Base-by-base conservation (phyloP, 208 protist genomes). In the Crithidia bombi region DNA sequence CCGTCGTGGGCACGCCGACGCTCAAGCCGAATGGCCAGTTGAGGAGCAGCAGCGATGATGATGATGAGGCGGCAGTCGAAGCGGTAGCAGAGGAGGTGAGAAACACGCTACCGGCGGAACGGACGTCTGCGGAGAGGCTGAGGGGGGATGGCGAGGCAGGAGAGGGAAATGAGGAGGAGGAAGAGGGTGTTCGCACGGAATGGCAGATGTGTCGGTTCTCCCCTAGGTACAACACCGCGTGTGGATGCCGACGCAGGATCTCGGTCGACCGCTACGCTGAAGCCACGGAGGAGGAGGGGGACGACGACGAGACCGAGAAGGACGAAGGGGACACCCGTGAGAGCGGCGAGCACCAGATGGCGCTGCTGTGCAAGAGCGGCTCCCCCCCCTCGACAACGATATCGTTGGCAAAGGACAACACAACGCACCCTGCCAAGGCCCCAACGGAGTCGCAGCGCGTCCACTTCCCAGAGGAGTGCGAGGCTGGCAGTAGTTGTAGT, bases 1-100 rank as follows among this genome's bases (percentile, higher is more conserved):
- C 63, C 2, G 33, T 54, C 26, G 43, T 57, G 14, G 39, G 56
- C 14, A 71, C 65, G 23, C 54, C 65, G 54, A 71, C 51, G 3
- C 4, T 52, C 15, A 15, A n/a, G 25, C 33, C 25, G n/a, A 38
- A 15, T 4, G 5, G 38, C 30, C 28, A 21, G 5, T 3, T 32
- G n/a, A n/a, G n/a, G n/a, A n/a, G n/a, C n/a, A n/a, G n/a, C n/a
- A n/a, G n/a, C 33, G 54, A 17, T 1, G 33, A 28, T 3, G 54
- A 44, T 3, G 35, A 15, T 2, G 54, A 59, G 14, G 30, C 19
- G 7, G 51, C 15, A 17, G 28, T 11, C 9, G 30, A 56, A 15
- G 30, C 4, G 11, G 33, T 19, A n/a, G 54, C 23, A 1, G 28
- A 30, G 0, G 54, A 5, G 4, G 43, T 21, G 14, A n/a, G 5